Conservation (phyloP, 208 protist genomes). For the Leishmania lainsoni region DNA sequence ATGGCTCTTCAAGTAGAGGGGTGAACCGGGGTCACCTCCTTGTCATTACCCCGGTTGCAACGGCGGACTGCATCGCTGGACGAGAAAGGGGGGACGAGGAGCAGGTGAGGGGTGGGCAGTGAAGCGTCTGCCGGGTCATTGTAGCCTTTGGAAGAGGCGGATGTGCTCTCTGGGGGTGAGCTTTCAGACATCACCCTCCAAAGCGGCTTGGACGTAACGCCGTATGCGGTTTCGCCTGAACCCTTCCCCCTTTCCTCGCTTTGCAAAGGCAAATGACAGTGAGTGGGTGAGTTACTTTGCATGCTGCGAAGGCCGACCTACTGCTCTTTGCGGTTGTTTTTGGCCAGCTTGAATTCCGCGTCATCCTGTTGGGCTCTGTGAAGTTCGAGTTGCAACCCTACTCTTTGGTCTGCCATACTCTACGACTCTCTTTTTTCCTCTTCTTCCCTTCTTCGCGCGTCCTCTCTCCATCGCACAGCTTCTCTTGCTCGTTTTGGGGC, state of each 20-base stretch:
- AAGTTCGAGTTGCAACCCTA: background rate
- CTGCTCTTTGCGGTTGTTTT: background rate
- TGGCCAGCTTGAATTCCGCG: background rate
- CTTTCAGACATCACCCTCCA: background rate
- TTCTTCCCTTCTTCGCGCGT: background rate
- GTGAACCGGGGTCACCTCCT: background rate
- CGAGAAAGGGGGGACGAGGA: background rate
- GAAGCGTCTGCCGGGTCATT: background rate
- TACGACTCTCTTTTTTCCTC: background rate
- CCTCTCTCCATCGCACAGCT: no score
- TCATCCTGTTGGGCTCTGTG: background rate
- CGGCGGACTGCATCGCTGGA: background rate
- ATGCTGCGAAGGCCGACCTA: background rate
- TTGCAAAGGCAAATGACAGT: background rate
- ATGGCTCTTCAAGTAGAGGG: background rate
- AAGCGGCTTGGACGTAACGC: background rate
- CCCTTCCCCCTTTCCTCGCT: background rate
- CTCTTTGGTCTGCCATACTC: background rate
- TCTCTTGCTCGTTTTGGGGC: background rate
- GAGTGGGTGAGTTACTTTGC: background rate
- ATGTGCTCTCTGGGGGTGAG: background rate
- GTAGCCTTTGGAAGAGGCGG: background rate
- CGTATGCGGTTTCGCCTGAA: background rate
- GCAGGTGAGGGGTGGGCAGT: background rate
- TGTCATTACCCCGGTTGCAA: background rate